Percentiles rank a stretch among this genome's conserved stretches.
These are phyloP conservation scores for Aureobasidium mangrovei DNA, from an alignment of 2,329 filamentous ascomycete species.

Conservation along the genomic window DNA sequence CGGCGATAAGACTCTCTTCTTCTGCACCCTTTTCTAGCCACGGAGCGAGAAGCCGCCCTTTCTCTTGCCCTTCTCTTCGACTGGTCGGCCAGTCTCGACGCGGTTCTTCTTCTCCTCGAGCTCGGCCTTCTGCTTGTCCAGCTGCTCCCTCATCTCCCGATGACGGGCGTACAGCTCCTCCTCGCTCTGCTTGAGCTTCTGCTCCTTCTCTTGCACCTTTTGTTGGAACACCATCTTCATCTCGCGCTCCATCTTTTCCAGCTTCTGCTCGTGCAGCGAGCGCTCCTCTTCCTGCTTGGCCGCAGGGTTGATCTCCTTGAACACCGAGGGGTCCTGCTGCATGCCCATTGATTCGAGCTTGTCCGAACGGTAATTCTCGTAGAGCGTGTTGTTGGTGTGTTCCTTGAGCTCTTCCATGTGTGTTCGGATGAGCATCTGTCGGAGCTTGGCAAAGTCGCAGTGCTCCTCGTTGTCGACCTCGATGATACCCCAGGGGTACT, in stretches of 20 bases:
- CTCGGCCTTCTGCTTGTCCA: slow-evolving; percentile 88
- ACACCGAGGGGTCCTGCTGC: slow-evolving; percentile 94
- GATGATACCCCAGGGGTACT: slow-evolving; percentile 96
- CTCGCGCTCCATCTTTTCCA: slow-evolving; percentile 99
- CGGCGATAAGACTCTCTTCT: slow-evolving; percentile 19
- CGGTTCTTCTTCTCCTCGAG: slow-evolving; percentile 97
- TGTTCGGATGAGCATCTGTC: slow-evolving; percentile 98
- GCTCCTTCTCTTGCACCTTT: slow-evolving; percentile 99
- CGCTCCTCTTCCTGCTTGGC: slow-evolving; percentile 99
- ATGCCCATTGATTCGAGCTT: slow-evolving; percentile 99
- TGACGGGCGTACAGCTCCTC: slow-evolving; percentile 97
- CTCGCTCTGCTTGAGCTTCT: slow-evolving; percentile 98
- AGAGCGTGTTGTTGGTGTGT: slow-evolving; percentile 97
- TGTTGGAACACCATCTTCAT: slow-evolving; percentile 99
- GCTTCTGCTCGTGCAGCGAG: slow-evolving; percentile 96
- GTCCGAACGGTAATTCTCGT: slow-evolving; percentile 99
- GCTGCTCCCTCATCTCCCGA: slow-evolving; percentile 99
- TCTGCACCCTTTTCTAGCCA: slow-evolving; percentile 21
- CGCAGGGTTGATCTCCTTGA: slow-evolving; percentile 99
- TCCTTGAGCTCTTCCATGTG: slow-evolving; percentile 99
- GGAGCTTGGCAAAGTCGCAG: slow-evolving; percentile 98
- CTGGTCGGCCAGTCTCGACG: slow-evolving; percentile 86
- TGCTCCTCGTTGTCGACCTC: slow-evolving; percentile 99
- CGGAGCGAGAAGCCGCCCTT: slow-evolving; percentile 94
- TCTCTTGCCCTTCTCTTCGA: slow-evolving; percentile 97